phyloP scores from a whole-genome alignment of 306 rosid genomes.

The Medicago ruthenica region DNA sequence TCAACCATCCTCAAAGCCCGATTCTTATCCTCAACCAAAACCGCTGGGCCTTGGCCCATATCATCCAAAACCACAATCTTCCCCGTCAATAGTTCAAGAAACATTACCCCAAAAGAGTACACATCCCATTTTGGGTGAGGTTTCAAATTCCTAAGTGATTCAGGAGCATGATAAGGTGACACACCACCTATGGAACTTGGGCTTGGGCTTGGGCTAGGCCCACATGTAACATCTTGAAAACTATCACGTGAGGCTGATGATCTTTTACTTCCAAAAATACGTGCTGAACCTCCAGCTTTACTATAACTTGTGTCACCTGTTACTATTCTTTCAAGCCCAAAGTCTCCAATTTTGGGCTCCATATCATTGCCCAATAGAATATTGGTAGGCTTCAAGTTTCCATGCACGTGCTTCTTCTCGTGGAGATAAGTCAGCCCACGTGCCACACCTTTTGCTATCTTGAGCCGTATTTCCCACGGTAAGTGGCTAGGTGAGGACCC shows the following conservation, averaged over 20 bases:
- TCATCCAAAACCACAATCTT: conserved; percentile 82
- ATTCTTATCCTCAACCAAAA: conserved; percentile 62
- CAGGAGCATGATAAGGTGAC: conserved; percentile 81
- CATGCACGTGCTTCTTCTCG: conserved; percentile 97
- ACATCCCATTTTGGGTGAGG: conserved; percentile 92
- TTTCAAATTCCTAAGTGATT: conserved; percentile 81
- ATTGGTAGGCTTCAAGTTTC: conserved; percentile 88
- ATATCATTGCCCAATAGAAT: conserved; percentile 70
- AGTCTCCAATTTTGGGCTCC: conserved; percentile 93
- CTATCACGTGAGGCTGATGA: conserved; percentile 76
- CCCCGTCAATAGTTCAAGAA: conserved; percentile 84
- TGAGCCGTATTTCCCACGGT: conserved; percentile 88
- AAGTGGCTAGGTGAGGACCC: conserved; percentile 97
- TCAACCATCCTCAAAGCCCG: conserved; percentile 86
- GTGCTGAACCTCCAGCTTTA: conserved; percentile 65
- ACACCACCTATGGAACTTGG: conserved; percentile 71
- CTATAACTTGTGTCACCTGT: conserved; percentile 69
- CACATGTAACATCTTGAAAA: conserved; percentile 61
- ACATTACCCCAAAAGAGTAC: conserved; percentile 84
- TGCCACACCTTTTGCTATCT: conserved; percentile 89
- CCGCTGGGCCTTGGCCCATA: conserved; percentile 65
- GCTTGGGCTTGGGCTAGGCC: conserved; percentile 94
- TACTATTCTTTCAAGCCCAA: conserved; percentile 79
- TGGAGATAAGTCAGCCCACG: conserved; percentile 93
- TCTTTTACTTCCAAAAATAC: conserved; percentile 93